Evolutionary conservation across 2,329 filamentous ascomycete genomes (phyloP), one percentile per base, ranked within the genome.

Genomic region (Curvularia sp.): DNA sequence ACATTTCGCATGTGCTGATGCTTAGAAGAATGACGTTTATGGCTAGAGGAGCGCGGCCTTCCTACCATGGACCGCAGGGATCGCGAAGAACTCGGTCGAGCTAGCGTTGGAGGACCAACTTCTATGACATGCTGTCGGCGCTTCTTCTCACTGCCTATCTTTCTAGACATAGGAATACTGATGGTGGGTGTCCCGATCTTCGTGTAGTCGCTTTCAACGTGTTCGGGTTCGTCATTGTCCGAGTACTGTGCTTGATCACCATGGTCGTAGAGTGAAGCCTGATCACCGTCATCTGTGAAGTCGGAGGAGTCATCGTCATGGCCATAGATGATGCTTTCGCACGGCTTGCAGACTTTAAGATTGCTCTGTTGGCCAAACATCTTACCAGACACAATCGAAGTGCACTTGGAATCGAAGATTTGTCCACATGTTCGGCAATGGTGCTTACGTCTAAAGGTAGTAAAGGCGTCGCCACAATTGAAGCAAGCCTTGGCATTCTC

Each of bases 401-500:
- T 99, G 78, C 95, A 99, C 76, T 96, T 96, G 4, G 92, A 91
- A 76, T 98, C 95, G 72, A 99, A 99, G 43, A 99, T 99, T 72
- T 96, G 96, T n/a, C 95, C 95, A 74, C 95, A 99, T 0, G 86
- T 86, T 64, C 96, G 88, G 76, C 95, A 99, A 77, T 99, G 95
- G 75, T 99, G 95, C 74, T 99, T 99, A 64, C 95, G 87, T 58
- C 95, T 87, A 74, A 98, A 98, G 1, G 94, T 95, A 0, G 92
- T 93, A 72, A 99, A 99, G 1, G 91, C 86, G 57, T 92, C 90
- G 43, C 92, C 92, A 70, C 95, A 99, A 43, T 92, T 86, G 74
- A 97, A 99, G 72, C 95, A 99, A 69, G 97, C 94, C 74, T 96
- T 98, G 59, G 94, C 96, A 62, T 96, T 97, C 72, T 98, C 95